Percentiles rank a stretch among this genome's conserved stretches.
phyloP scores from a whole-genome alignment of 345 rosid genomes.

The Brassica carinata region DNA sequence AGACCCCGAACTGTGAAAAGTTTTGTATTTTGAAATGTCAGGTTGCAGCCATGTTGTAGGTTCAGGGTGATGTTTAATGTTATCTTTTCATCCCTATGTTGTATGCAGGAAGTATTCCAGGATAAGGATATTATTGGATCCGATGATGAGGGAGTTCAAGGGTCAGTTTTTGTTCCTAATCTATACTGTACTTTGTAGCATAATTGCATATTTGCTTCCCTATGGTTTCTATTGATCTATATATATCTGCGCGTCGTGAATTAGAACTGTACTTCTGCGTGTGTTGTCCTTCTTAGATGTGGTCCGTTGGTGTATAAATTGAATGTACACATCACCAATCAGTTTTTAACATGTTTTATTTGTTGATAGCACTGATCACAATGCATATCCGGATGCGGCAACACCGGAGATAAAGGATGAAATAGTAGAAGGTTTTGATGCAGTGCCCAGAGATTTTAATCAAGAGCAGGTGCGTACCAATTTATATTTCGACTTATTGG shows the following conservation, averaged over 20 bases:
- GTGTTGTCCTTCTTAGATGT: conserved; percentile 10
- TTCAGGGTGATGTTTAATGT: neutral
- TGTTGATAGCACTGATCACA: conserved; percentile 58
- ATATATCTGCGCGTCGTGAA: neutral
- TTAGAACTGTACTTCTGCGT: neutral
- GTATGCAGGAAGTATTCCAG: conserved; percentile 67
- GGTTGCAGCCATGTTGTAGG: conserved; percentile 18
- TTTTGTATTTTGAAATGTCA: conserved; percentile 7
- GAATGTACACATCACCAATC: conserved; percentile 2
- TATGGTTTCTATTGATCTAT: neutral
- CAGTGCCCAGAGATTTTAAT: conserved; percentile 45
- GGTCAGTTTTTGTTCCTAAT: conserved; percentile 44
- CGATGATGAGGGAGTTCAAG: conserved; percentile 48
- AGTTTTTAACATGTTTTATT: conserved; percentile 26
- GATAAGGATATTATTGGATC: conserved; percentile 53
- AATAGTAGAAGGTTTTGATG: conserved; percentile 43
- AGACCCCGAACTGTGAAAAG: conserved; percentile 8
- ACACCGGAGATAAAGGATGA: conserved; percentile 41
- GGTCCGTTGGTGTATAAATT: conserved; percentile 9
- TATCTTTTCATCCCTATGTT: conserved; percentile 19
- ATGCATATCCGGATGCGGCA: conserved; percentile 45
- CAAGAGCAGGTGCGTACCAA: conserved; percentile 59
- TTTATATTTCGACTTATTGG: conserved; percentile 14
- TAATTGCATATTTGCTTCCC: neutral
- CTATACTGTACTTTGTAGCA: neutral